phyloP scores from a whole-genome alignment of 1,284 basidiomycete species.

The Moniliella sp. region DNA sequence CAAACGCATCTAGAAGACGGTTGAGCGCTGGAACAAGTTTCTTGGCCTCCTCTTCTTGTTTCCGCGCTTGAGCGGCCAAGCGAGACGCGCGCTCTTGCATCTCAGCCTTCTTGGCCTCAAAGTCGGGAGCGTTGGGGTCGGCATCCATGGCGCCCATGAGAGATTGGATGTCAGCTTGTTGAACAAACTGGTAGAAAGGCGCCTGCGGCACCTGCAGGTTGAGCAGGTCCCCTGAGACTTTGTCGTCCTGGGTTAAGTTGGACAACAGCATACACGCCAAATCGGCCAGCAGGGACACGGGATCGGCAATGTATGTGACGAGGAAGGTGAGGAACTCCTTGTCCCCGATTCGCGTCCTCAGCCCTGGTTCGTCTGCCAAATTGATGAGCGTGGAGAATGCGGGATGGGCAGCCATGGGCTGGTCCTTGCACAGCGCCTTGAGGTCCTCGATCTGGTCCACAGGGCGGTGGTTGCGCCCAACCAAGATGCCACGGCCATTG shows the following conservation, averaged over 20 bases:
- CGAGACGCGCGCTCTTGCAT: constrained; percentile 13
- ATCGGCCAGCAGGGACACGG: constrained; percentile 69
- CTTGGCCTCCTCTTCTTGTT: background rate
- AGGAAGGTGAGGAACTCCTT: constrained; percentile 58
- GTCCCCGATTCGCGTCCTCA: constrained; percentile 50
- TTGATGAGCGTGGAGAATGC: constrained; percentile 85
- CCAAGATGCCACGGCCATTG: constrained; percentile 9
- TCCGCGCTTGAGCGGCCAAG: background rate
- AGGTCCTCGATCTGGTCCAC: constrained; percentile 41
- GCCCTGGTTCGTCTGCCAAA: constrained; percentile 59
- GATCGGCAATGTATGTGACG: constrained; percentile 71
- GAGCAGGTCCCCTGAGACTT: constrained; percentile 49
- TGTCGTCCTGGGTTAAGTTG: constrained; percentile 63
- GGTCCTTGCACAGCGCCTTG: constrained; percentile 64
- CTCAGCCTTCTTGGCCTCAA: constrained; percentile 13
- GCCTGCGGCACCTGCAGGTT: constrained; percentile 38
- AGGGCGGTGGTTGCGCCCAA: constrained; percentile 15
- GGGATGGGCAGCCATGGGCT: constrained; percentile 62
- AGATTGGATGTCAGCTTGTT: constrained; percentile 17
- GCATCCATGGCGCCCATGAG: constrained; percentile 3
- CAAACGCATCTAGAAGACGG: constrained; percentile 26
- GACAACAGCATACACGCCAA: constrained; percentile 88
- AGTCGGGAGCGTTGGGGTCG: constrained; percentile 20
- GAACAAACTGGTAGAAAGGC: constrained; percentile 24
- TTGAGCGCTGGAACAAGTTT: constrained; percentile 17